Evolutionary conservation across 2,329 filamentous ascomycete species (phyloP).

Genomic region (Coniochaeta hoffmannii): DNA sequence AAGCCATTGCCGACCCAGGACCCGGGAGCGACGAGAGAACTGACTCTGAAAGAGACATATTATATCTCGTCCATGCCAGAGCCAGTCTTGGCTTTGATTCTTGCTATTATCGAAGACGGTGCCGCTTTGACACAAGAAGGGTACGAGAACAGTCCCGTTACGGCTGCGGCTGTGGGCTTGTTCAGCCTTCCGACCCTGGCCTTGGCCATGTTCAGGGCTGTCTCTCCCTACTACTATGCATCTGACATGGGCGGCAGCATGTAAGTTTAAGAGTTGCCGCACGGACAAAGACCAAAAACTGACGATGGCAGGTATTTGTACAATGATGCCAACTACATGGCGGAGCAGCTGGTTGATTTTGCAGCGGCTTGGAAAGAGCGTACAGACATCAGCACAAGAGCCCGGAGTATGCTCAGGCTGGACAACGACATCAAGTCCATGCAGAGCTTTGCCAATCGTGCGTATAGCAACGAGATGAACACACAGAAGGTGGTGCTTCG

Average conservation of each 20-base stretch:
- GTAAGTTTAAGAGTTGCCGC: constrained; percentile 29
- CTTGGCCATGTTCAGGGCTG: constrained; percentile 71
- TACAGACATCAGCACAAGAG: constrained; percentile 40
- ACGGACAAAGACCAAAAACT: constrained; percentile 5
- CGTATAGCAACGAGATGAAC: constrained; percentile 54
- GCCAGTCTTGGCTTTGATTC: constrained; percentile 62
- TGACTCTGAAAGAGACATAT: constrained; percentile 80
- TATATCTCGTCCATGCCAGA: constrained; percentile 83
- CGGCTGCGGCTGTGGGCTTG: constrained; percentile 59
- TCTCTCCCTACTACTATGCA: constrained; percentile 67
- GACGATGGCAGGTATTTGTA: constrained; percentile 48
- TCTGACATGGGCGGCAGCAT: constrained; percentile 56
- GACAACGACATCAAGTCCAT: constrained; percentile 54
- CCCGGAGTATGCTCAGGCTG: constrained; percentile 47
- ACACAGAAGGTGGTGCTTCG: constrained; percentile 54
- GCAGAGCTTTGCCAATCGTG: constrained; percentile 52
- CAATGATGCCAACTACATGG: constrained; percentile 59
- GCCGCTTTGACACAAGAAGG: constrained; percentile 45
- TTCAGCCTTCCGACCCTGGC: constrained; percentile 66
- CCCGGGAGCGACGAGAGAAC: constrained; percentile 41
- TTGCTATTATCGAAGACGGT: constrained; percentile 51
- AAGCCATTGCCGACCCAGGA: constrained; percentile 5
- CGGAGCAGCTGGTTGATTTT: constrained; percentile 47
- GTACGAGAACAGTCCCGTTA: constrained; percentile 48
- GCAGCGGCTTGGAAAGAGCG: constrained; percentile 44